Evolutionary conservation across 805 yeast genomes (phyloP), one percentile per base, ranked within the genome.

Genomic region (Zygosaccharomyces pseudorouxii): DNA sequence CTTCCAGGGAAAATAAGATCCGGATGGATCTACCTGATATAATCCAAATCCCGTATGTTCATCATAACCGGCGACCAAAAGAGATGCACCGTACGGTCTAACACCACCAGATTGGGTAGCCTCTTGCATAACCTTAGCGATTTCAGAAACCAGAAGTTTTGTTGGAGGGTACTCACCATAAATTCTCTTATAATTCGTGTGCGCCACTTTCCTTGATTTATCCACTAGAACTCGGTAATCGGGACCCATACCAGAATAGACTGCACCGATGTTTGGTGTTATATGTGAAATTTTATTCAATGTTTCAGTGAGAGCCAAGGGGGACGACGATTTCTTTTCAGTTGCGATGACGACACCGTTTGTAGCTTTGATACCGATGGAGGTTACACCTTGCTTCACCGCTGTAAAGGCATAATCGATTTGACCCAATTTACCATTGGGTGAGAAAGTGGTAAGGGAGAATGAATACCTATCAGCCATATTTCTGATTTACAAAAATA

Each of bases 381-480:
- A 86, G 10, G 98, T 90, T 45, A 93, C 97, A 68, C 99, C 99
- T 66, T 89, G 96, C 63, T 92, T 93, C 38, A 93, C 99, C 1
- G 97, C 98, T 57, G 92, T 90, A 59, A 93, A 76, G 14, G 99
- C 99, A 69, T 93, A 92, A 69, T 93, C 99, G 60, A 93, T 93
- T 73, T 93, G 99, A 43, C 90, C 96, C 57, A 93, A 80, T 75
- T 93, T 93, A 58, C 99, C 99, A 70, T 96, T 88, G 64, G 99
- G 99, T 43, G 98, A 92, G 69, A 93, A 93, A 14, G 99, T 93
- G 22, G 99, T 93, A 54, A 93, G 78, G 20, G 99, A 93, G 67
- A 93, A 93, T 18, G 98, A 89, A 72, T 93, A 93, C 78, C 99
- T 82, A 70, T 93, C 99, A 51, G 99, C 96, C 98, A 93, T 93